Evolutionary conservation across 1,284 basidiomycete species (phyloP).

Genomic region (Ceratobasidium sp.): DNA sequence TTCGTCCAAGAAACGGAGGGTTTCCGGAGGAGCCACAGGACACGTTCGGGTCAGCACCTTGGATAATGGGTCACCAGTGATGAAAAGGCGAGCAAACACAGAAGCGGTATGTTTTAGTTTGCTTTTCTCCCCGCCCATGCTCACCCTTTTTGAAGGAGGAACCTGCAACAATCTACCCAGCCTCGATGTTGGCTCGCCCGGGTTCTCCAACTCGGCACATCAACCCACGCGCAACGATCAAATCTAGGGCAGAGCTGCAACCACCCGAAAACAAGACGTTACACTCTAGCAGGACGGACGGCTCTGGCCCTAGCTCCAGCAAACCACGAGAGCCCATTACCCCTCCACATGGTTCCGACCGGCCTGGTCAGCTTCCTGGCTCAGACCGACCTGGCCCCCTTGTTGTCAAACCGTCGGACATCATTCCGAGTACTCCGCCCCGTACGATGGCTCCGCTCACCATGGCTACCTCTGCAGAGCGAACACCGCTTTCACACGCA

Average conservation of each 20-base stretch:
- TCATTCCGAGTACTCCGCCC: constrained; percentile 35
- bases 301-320: constrained; percentile 9
- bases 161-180: constrained; percentile 26
- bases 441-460: constrained; percentile 31
- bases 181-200: constrained; percentile 28
- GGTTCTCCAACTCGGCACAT: constrained; percentile 37
- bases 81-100: constrained; percentile 32
- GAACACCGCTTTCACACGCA: constrained; percentile 46
- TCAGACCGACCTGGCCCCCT: constrained; percentile 23
- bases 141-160: constrained; percentile 16
- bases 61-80: constrained; percentile 32
- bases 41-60: constrained; percentile 1
- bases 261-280: neutral
- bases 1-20: constrained; percentile 31
- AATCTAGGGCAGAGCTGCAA: neutral
- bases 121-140: neutral
- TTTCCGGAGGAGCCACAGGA: constrained; percentile 13
- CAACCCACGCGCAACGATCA: constrained; percentile 34
- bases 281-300: neutral
- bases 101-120: constrained; percentile 11
- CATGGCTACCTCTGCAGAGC: constrained; percentile 44
- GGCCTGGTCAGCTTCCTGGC: neutral
- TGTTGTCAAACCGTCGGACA: constrained; percentile 37
- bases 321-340: constrained; percentile 13
- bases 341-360: constrained; percentile 14